A percentile compares a stretch with the other conserved stretches of the same genome.
Conservation (phyloP, 805 yeast species). For the Starmerella bombicola region DNA sequence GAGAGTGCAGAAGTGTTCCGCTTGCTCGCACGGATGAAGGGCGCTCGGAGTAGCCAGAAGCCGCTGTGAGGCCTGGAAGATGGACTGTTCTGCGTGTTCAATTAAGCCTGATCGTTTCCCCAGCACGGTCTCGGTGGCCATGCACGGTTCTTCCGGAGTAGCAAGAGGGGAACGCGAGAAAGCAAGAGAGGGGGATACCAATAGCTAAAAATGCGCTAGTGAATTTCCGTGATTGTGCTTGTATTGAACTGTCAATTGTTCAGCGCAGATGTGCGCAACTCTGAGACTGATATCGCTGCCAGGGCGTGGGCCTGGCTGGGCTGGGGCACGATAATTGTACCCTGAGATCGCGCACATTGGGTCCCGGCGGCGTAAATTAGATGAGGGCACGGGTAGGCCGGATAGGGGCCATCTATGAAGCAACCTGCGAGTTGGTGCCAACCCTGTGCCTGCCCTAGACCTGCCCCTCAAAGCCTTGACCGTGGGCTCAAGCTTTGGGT, state of each 20-base stretch:
- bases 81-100: not conserved
- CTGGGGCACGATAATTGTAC: conserved; percentile 1
- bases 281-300: not conserved
- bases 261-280: not conserved
- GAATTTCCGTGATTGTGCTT: not conserved
- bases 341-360: too few relatives aligned
- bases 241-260: not conserved
- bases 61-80: conserved; percentile 6
- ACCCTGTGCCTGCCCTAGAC: too few relatives aligned
- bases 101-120: conserved; percentile 9
- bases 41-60: not conserved
- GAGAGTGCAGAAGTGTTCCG: too few relatives aligned
- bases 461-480: too few relatives aligned
- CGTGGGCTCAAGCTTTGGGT: too few relatives aligned
- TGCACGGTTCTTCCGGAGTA: not conserved
- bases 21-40: too few relatives aligned
- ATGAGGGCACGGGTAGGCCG: too few relatives aligned
- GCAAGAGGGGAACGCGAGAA: not conserved
- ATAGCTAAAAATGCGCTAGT: not conserved
- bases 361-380: too few relatives aligned
- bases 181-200: not conserved
- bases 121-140: conserved; percentile 1
- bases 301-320: not conserved
- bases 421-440: too few relatives aligned
- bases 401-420: too few relatives aligned